These are phyloP conservation scores for Croton laevigatus DNA, from an alignment of 441 rosid genomes.

Conservation along the genomic window DNA sequence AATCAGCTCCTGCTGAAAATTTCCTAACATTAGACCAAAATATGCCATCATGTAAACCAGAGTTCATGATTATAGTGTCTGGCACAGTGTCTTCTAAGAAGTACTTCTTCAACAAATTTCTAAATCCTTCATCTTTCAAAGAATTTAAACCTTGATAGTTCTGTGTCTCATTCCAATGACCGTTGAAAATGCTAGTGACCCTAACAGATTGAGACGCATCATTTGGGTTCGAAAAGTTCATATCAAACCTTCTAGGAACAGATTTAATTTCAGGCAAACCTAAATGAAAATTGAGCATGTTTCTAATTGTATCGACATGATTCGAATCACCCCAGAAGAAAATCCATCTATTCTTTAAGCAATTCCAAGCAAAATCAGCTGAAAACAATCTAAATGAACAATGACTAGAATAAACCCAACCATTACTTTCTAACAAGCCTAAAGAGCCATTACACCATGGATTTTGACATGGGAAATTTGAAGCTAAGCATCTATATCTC, in stretches of 20 bases:
- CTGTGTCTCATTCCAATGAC: slow-evolving; percentile 79
- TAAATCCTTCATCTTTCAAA: slow-evolving; percentile 53
- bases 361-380: slow-evolving; percentile 67
- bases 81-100: slow-evolving; percentile 66
- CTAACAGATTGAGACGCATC: slow-evolving; percentile 66
- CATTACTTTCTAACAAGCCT: slow-evolving; percentile 83
- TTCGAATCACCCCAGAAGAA: slow-evolving; percentile 99
- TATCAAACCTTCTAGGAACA: slow-evolving; percentile 84
- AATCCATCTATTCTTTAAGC: slow-evolving; percentile 75
- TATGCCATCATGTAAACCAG: slow-evolving; percentile 89
- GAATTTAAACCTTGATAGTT: slow-evolving; percentile 91
- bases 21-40: slow-evolving; percentile 54
- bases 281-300: slow-evolving; percentile 73
- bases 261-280: slow-evolving; percentile 60
- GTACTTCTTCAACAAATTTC: slow-evolving; percentile 63
- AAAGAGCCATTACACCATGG: slow-evolving; percentile 90
- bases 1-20: slow-evolving; percentile 58
- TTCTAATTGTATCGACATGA: slow-evolving; percentile 93
- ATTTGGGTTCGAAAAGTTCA: slow-evolving; percentile 65
- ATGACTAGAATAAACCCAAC: slow-evolving; percentile 93
- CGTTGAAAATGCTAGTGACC: slow-evolving; percentile 94
- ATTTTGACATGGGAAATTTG: slow-evolving; percentile 56
- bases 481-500: slow-evolving; percentile 65
- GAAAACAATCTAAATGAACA: slow-evolving; percentile 71
- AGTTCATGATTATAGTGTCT: slow-evolving; percentile 77